Base-by-base conservation (phyloP, 2,329 filamentous ascomycete genomes). In the Cercospora sp. region DNA sequence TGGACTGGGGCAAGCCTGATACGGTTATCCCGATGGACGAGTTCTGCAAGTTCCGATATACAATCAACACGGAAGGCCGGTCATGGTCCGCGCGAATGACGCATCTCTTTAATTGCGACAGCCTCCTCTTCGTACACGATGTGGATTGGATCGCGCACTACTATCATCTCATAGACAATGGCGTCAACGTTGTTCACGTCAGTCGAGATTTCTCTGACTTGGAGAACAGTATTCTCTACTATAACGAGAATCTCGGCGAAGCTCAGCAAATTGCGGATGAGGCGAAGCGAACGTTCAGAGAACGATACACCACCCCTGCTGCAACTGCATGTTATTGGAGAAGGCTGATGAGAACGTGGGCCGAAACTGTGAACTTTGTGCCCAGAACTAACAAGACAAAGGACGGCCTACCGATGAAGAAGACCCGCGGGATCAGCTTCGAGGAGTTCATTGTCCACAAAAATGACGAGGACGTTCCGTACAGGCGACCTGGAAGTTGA, bases 301-400 rank as follows among this genome's bases (percentile, higher is more conserved):
- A 75, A 60, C 69, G 73, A 59, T 74, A 73, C 36, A 72, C 72
- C 3, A 72, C 72, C 16, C 72, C 73, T n/a, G 73, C 73, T 26
- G 76, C 76, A 0, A 73, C 74, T 23, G 71, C 75, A 39, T 78
- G 76, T 61, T 78, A 78, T 59, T 77, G 76, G 74, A 67, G 65
- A 28, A 57, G 23, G 30, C 48, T 63, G n/a, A 57, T 63, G 61
- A 28, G 48, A 4, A 63, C 61, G 12, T 63, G 61, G 61, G 48
- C 61, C 20, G 33, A 51, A 18, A 57, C 48, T 39, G 63, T 65
- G 36, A 58, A 13, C 7, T 65, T 60, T 20, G 18, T 20, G 10
- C 63, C 63, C 18, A 23, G 20, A 13, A 26, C 30, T 16, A 13
- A 60, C 42, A 48, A 30, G 9, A 64, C 67, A 72, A 28, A 67